phyloP scores from a whole-genome alignment of 148 eudicot species.

The Beta vulgaris region DNA sequence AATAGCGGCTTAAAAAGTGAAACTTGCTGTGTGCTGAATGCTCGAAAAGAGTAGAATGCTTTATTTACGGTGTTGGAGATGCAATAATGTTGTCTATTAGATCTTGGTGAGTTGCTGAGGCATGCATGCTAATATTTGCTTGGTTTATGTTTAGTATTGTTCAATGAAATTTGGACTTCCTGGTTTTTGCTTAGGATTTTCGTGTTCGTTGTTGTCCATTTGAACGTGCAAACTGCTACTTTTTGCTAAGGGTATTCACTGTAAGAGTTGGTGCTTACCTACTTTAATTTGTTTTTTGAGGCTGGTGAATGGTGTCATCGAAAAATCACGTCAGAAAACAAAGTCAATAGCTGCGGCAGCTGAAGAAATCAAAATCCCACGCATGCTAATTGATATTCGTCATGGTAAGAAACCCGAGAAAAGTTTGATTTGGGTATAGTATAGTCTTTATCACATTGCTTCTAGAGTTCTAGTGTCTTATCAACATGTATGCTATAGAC shows the following conservation, averaged over 20 bases:
- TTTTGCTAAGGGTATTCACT: not conserved
- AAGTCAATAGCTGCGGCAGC: conserved; percentile 84
- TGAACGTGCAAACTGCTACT: not conserved
- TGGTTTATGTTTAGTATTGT: not conserved
- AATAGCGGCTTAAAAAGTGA: too few species aligned
- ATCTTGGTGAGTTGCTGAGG: not conserved
- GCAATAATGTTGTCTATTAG: not conserved
- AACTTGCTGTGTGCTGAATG: not conserved
- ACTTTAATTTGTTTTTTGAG: conserved; percentile 38
- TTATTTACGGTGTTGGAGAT: not conserved
- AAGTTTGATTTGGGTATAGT: not conserved
- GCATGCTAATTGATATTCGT: conserved; percentile 89
- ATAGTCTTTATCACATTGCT: not conserved
- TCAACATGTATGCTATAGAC: not conserved
- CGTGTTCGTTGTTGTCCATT: not conserved
- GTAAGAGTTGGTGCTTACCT: conserved; percentile 23
- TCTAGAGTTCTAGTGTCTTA: not conserved
- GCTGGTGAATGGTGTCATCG: conserved; percentile 85
- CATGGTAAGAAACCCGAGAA: conserved; percentile 54
- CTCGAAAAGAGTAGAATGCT: not conserved
- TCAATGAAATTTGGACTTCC: not conserved
- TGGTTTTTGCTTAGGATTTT: not conserved
- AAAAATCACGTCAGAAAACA: conserved; percentile 64
- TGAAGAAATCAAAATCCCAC: conserved; percentile 60
- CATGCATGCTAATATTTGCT: not conserved